Evolutionary conservation across 495 filamentous ascomycete species (phyloP).

Genomic region (Aspergillus bertholletiae): DNA sequence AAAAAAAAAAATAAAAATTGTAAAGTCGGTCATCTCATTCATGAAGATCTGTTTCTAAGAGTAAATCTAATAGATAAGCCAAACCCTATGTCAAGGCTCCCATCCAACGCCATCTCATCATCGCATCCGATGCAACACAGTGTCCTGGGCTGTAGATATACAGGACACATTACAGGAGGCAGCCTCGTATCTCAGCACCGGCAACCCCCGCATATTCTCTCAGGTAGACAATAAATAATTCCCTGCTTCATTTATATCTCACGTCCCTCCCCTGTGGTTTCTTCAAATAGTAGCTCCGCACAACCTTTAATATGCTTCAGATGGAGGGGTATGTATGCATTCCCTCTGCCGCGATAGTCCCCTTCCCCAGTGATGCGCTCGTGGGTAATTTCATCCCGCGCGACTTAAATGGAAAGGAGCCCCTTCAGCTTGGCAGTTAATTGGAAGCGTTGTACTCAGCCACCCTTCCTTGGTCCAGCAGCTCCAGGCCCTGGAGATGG

Average conservation of each 20-base stretch:
- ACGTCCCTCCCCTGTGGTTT: background rate
- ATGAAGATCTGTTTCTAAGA: background rate
- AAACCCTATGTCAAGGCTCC: background rate
- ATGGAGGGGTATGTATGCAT: background rate
- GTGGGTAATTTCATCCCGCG: slow-evolving; percentile 6
- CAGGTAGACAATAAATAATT: background rate
- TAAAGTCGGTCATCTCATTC: background rate
- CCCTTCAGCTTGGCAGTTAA: background rate
- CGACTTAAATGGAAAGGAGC: background rate
- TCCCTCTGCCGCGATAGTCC: background rate
- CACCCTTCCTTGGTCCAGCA: slow-evolving; percentile 29
- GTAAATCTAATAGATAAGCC: background rate
- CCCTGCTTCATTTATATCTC: background rate
- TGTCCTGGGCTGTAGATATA: background rate
- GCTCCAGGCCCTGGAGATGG: slow-evolving; percentile 19
- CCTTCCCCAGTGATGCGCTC: background rate
- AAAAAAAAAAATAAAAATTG: background rate
- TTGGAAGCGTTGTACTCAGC: slow-evolving; percentile 11
- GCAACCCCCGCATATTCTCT: background rate
- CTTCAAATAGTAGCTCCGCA: background rate
- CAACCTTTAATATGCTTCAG: background rate
- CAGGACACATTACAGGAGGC: background rate
- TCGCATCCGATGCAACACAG: background rate
- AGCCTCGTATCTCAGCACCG: background rate
- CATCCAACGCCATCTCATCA: background rate